Evolutionary conservation across 805 yeast species (phyloP), one percentile per base, ranked within the genome.

Genomic region (Alloascoidea africana): DNA sequence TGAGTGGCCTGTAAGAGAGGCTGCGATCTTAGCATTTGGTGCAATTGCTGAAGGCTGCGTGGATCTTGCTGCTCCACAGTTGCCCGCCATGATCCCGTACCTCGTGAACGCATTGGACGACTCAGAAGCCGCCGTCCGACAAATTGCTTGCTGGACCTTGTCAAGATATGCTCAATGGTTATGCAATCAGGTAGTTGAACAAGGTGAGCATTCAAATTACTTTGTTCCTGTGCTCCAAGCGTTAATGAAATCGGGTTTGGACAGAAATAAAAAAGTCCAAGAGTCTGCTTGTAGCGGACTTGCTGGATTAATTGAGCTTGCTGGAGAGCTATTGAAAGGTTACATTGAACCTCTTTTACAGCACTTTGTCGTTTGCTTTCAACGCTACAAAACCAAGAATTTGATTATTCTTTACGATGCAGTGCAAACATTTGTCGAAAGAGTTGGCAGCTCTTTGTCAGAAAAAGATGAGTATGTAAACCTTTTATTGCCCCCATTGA

Each of bases 121-220:
- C 54, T 49, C 56, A 3, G 79, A 86, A 56, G 77, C 94, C 5
- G 70, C 94, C 15, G 94, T 91, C 3, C 69, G 97, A 46, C 94
- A 85, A 55, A 91, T 91, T 38, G 63, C 95, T 0, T 89, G 97
- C 61, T 91, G 98, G 98, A 83, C 97, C 0, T 60, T 91, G 35
- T 79, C 94, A 34, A 67, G 97, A 39, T 91, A 79, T 53, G 70
- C 91, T 0, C 50, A 68, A 2, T 86, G 96, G 94, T 78, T 89
- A 16, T 70, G 83, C 36, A 65, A 66, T 3, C 84, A 81, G 51
- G 81, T 82, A 1, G 65, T 62, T 39, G 64, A 61, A 33, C 72
- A 74, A 33, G 79, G 82, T 6, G 59, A 68, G 17, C 80, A 71
- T 52, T 67, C 85, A 5, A 68, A 62, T 43, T 80, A 79, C 49